Conservation (phyloP, 208 protist genomes). For the Trichomonas gallinae region DNA sequence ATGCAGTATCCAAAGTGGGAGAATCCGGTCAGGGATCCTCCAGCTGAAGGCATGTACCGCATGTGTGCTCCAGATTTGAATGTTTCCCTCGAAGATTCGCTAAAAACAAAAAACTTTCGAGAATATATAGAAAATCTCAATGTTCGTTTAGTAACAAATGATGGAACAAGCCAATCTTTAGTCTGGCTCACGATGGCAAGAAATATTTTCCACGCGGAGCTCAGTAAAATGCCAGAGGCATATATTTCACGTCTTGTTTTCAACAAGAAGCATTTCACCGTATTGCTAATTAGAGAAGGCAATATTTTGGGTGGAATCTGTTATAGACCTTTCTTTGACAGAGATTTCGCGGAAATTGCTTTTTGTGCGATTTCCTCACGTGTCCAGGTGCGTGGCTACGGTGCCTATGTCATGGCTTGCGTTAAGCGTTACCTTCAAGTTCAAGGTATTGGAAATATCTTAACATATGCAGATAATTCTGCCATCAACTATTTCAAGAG, state of each 20-base stretch:
- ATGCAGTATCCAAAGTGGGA: background rate
- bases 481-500: slow-evolving; percentile 69
- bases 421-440: slow-evolving; percentile 51
- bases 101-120: background rate
- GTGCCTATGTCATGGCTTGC: slow-evolving; percentile 55
- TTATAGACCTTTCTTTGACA: slow-evolving; percentile 51
- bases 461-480: slow-evolving; percentile 71
- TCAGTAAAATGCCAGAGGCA: background rate
- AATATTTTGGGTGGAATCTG: slow-evolving; percentile 53
- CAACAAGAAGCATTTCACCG: background rate
- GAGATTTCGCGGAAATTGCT: slow-evolving; percentile 63
- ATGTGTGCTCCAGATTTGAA: background rate
- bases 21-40: background rate
- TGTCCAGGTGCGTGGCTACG: slow-evolving; percentile 58
- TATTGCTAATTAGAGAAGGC: background rate
- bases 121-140: background rate
- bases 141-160: background rate
- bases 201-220: background rate
- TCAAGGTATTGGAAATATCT: slow-evolving; percentile 48
- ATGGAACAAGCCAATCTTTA: background rate
- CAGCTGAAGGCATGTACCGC: background rate
- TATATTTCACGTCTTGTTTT: slow-evolving; percentile 3
- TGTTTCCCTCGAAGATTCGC: background rate
- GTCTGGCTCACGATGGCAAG: slow-evolving; percentile 2
- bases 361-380: slow-evolving; percentile 58